Evolutionary conservation across 768 basidiomycete species (phyloP), one percentile per base, ranked within the genome.

Genomic region (Pisolithus sp.): DNA sequence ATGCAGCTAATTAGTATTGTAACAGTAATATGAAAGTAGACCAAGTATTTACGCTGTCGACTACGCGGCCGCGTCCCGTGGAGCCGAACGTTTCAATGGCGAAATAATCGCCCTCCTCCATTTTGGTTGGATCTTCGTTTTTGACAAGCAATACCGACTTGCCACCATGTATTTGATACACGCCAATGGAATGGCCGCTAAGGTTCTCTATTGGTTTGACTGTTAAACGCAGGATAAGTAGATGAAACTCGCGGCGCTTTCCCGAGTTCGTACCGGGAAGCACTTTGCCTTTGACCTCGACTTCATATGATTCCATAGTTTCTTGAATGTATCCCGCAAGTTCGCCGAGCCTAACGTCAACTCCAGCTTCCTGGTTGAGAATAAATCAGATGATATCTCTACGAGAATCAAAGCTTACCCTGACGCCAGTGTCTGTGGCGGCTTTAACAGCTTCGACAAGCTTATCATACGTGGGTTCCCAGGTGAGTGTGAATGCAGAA

Each of bases 91-190:
- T 99, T 69, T 99, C 96, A 51, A 99, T 95, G 8, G 96, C 96
- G 66, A 91, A 99, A 65, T 98, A 97, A 62, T 98, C 96, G 38
- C 94, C 96, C 70, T 99, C 96, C 64, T 98, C 96, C 96, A 99
- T 99, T 71, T 91, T 95, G 13, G 88, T 91, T 54, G 86, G 82
- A 64, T 96, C 93, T 30, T 85, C 80, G 51, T 87, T 92, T 66
- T 87, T 90, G 42, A 96, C 89, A 42, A 98, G 80, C 34, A 90
- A 77, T 2, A 98, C 85, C 0, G 89, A 90, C 69, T 99, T 99
- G 26, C 88, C 88, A 15, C 89, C 95, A 64, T 99, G 95, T 54
- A 98, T 96, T 57, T 85, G 84, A 67, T 97, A 94, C 24, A 73
- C 81, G 50, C 84, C 82, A 58, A 98, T 98, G 13, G 88, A 87